Base-by-base conservation (phyloP, 2,329 filamentous ascomycete species). In the Fusarium fracticaudum region DNA sequence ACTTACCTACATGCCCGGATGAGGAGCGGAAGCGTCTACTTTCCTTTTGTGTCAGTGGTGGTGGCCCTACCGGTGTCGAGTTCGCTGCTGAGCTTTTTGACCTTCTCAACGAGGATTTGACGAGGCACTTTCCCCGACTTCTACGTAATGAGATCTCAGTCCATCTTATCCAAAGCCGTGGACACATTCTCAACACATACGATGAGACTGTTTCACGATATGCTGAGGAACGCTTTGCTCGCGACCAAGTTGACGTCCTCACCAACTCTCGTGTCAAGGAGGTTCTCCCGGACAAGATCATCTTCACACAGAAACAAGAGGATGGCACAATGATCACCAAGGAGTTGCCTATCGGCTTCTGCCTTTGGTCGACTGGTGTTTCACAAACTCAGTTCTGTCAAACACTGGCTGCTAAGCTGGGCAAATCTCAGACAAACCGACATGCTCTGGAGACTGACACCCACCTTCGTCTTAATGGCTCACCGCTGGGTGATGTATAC, bases 81-180 rank as follows among this genome's bases (percentile, higher is more conserved):
- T 99, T 99, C 78, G 97, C 97, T 2, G 96, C 96, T 11, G 96
- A 99, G 81, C 88, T 99, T 12, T 98, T 93, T 81, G 96, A 99
- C 82, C 91, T 99, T 82, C 87, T 99, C 22, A 99, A 99, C 79
- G 97, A 99, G 82, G 96, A 99, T 80, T 84, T 99, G 48, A 92
- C 92, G 48, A 87, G 88, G 60, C 91, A 93, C 77, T 99, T 98
- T 82, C 96, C 96, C 6, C 92, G 91, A 72, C 90, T 99, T 37
- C 84, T 99, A n/a, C 91, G 96, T 71, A 98, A 98, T 80, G 95
- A 99, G 81, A 97, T 99, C 55, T 98, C 96, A 0, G 96, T 99
- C 3, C 97, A 99, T 80, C 88, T 99, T 53, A 98, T 99, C 71
- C 96, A 99, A 81, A 97, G 94, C 78, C 91, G 96, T 67, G 92